Conservation (phyloP, 108 stramenopile genomes). For the Stephanodiscus triporus region DNA sequence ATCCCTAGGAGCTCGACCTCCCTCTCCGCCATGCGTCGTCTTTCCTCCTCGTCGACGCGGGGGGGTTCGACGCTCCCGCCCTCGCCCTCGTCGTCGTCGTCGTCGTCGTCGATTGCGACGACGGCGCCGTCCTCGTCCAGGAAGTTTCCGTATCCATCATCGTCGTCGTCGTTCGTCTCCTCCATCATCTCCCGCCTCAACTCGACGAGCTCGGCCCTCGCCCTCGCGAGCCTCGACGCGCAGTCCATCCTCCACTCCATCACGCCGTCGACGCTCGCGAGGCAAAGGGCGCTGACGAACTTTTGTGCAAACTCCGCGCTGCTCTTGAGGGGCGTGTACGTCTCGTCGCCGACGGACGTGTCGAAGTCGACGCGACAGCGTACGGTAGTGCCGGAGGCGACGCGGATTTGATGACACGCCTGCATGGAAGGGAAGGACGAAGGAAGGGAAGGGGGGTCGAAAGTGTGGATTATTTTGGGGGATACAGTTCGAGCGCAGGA, state of each 20-base stretch:
- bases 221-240: conserved; percentile 62
- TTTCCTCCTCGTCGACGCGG: not conserved
- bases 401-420: conserved; percentile 34
- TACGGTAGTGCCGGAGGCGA: conserved; percentile 44
- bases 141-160: not conserved
- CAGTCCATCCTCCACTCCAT: conserved; percentile 58
- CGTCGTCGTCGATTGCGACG: conserved; percentile 33
- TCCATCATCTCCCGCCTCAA: conserved; percentile 38
- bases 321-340: conserved; percentile 85
- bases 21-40: conserved; percentile 16
- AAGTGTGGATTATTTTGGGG: not conserved
- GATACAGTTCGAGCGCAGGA: not conserved
- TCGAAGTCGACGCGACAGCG: conserved; percentile 94
- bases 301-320: conserved; percentile 89
- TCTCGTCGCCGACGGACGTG: conserved; percentile 90
- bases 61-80: conserved; percentile 14
- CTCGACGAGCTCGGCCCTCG: conserved; percentile 61
- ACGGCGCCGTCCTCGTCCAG: conserved; percentile 21
- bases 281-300: conserved; percentile 72
- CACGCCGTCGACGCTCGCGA: conserved; percentile 67
- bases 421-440: conserved; percentile 37
- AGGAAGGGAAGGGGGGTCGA: not conserved
- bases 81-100: conserved; percentile 32
- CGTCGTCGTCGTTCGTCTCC: conserved; percentile 18
- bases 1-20: conserved; percentile 50